Percentiles rank a stretch among this genome's conserved stretches.
phyloP scores from a whole-genome alignment of 768 basidiomycete species.

The Mycena leptocephala region DNA sequence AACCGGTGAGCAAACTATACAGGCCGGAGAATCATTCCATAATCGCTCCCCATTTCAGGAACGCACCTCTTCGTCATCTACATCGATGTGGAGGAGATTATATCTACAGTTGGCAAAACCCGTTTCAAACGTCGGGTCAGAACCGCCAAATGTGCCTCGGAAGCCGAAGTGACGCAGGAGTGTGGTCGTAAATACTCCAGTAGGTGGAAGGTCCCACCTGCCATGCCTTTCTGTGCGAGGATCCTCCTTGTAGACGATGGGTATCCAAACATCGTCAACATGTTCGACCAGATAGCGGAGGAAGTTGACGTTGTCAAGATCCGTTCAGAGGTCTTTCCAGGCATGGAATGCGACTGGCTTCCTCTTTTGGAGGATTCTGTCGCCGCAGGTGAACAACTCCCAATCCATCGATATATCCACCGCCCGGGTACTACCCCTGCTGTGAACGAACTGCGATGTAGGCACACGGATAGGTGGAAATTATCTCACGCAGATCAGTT shows the following conservation, averaged over 20 bases:
- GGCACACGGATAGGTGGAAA: conserved; percentile 3
- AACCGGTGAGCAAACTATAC: conserved; percentile 8
- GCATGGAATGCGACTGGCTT: too few relatives aligned
- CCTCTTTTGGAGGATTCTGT: conserved; percentile 20
- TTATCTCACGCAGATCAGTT: too few relatives aligned
- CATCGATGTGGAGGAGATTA: conserved; percentile 5
- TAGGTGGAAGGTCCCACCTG: conserved; percentile 6
- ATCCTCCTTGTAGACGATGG: conserved; percentile 13
- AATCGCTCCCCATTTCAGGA: neutral
- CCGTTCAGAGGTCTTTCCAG: conserved; percentile 11
- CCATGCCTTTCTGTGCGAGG: conserved; percentile 15
- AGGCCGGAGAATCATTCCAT: neutral
- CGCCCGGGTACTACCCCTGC: neutral
- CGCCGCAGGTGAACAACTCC: neutral
- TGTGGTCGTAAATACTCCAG: conserved; percentile 4
- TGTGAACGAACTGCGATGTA: conserved; percentile 2
- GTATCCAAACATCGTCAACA: neutral
- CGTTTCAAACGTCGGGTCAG: conserved; percentile 13
- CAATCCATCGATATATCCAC: neutral
- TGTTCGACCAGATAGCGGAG: conserved; percentile 1
- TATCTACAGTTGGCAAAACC: conserved; percentile 1
- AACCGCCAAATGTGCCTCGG: conserved; percentile 24
- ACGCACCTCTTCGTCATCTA: conserved; percentile 18
- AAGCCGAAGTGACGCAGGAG: conserved; percentile 7
- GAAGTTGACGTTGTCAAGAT: neutral